Base-by-base conservation (phyloP, 2,329 filamentous ascomycete genomes). In the Helotiales sp. region DNA sequence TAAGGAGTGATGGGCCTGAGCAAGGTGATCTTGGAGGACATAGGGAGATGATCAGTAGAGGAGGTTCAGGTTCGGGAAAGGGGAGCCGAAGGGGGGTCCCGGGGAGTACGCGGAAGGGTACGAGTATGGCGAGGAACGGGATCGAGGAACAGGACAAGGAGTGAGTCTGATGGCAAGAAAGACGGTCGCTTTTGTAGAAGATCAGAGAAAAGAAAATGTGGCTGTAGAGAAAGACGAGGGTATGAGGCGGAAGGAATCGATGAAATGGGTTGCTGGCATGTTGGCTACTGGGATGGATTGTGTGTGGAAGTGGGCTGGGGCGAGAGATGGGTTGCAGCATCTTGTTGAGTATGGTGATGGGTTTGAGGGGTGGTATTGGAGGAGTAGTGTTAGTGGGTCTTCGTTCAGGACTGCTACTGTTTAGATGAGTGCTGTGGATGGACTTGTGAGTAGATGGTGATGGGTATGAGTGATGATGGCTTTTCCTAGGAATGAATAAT, bases 1-100 rank as follows among this genome's bases (percentile, higher is more conserved):
- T 25, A 48, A 25, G 24, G 22, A 64, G 61, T 54, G 56, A 64
- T 56, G 51, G 48, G 25, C 55, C 60, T 12, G 60, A 60, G 34
- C 59, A 58, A 29, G 59, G 54, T 5, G 64, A 66, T 58, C 44
- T 68, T 13, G 65, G 61, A 25, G 65, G 63, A 10, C 55, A 61
- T 33, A 46, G 61, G 13, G 64, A 67, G 52, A 65, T 63, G 57
- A n/a, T 58, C 13, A 36, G 17, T 2, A 49, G 54, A 40, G 50
- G 55, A 24, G 33, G 53, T 29, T 59, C 59, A 57, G 63, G 59
- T 29, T 59, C 59, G 58, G 63, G 59, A 59, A 65, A 66, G 22
- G 61, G 54, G 17, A 24, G 22, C 30, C 52, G 58, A 24, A 47
- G 57, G 58, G 44, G 61, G 50, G 58, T 15, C 29, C 31, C 47